A percentile compares a stretch with the other conserved stretches of the same genome.
Conservation (phyloP, 768 basidiomycete species). For the Agaricus sinodeliciosus region DNA sequence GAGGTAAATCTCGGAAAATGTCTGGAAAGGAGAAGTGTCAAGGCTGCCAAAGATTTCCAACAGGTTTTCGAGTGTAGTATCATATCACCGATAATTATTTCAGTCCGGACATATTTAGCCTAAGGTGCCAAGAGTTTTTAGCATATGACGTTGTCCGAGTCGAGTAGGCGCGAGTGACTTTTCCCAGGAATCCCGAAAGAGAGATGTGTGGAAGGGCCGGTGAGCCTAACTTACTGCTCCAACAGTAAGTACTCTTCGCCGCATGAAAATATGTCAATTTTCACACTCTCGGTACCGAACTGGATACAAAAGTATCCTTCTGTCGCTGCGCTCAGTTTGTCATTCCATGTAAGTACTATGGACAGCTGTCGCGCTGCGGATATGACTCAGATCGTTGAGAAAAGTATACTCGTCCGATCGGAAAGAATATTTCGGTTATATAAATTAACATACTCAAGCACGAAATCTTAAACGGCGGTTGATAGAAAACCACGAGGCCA, state of each 20-base stretch:
- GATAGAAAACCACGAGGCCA: too few relatives aligned
- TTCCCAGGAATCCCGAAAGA: too few relatives aligned
- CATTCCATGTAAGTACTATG: background rate
- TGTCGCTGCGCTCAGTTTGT: background rate
- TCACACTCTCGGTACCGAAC: background rate
- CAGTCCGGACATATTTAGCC: background rate
- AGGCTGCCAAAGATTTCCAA: background rate
- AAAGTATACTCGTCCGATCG: too few relatives aligned
- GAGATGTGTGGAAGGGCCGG: background rate
- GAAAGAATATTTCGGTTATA: too few relatives aligned
- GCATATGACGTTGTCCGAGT: too few relatives aligned
- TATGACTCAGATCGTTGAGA: background rate
- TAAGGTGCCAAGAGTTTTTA: too few relatives aligned
- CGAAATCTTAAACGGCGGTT: too few relatives aligned
- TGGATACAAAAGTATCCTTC: background rate
- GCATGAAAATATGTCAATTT: background rate
- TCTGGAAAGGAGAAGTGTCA: conserved; percentile 3
- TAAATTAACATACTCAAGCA: too few relatives aligned
- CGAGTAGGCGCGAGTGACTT: too few relatives aligned
- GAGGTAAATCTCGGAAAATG: conserved; percentile 10
- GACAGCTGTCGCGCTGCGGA: background rate
- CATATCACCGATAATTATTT: background rate
- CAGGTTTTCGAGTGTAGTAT: background rate
- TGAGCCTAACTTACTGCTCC: background rate
- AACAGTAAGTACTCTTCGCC: background rate